Percentiles rank a stretch among this genome's conserved stretches.
These are phyloP conservation scores for Mycena latifolia DNA, from an alignment of 768 basidiomycete genomes.

Conservation along the genomic window DNA sequence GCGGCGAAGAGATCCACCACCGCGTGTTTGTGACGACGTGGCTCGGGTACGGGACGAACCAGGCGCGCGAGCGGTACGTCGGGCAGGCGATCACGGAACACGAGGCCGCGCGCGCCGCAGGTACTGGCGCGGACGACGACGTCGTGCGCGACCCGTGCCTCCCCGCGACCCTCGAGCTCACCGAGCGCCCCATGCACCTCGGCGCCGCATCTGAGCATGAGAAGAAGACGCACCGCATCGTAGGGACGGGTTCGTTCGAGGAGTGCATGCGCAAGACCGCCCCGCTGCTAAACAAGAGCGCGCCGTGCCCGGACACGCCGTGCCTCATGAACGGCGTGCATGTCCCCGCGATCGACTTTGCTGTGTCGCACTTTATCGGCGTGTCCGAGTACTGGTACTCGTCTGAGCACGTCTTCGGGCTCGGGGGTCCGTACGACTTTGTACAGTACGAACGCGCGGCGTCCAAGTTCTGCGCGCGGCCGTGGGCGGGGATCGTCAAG, in stretches of 20 bases:
- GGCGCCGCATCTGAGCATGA: conserved; percentile 56
- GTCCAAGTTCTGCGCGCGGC: conserved; percentile 81
- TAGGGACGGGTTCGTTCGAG: conserved; percentile 93
- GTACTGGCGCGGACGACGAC: conserved; percentile 45
- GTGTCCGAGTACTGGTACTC: conserved; percentile 99
- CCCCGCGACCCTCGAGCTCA: conserved; percentile 77
- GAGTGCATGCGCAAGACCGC: conserved; percentile 80
- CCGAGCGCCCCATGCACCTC: conserved; percentile 65
- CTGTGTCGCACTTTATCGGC: conserved; percentile 94
- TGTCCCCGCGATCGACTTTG: conserved; percentile 95
- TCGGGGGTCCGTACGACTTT: conserved; percentile 96
- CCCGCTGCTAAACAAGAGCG: conserved; percentile 85
- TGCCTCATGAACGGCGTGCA: conserved; percentile 97
- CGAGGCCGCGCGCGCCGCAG: conserved; percentile 54
- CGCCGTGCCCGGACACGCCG: conserved; percentile 84
- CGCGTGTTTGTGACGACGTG: conserved; percentile 98
- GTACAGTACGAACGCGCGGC: conserved; percentile 97
- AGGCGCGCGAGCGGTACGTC: conserved; percentile 95
- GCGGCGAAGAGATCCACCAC: conserved; percentile 90
- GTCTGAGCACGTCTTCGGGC: conserved; percentile 94
- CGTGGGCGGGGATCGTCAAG: conserved; percentile 82
- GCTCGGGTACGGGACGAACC: conserved; percentile 98
- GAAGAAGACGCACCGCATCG: conserved; percentile 68
- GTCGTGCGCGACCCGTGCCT: conserved; percentile 90
- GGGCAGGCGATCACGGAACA: conserved; percentile 72